phyloP scores from a whole-genome alignment of 768 basidiomycete genomes.

The Boletus sp. region DNA sequence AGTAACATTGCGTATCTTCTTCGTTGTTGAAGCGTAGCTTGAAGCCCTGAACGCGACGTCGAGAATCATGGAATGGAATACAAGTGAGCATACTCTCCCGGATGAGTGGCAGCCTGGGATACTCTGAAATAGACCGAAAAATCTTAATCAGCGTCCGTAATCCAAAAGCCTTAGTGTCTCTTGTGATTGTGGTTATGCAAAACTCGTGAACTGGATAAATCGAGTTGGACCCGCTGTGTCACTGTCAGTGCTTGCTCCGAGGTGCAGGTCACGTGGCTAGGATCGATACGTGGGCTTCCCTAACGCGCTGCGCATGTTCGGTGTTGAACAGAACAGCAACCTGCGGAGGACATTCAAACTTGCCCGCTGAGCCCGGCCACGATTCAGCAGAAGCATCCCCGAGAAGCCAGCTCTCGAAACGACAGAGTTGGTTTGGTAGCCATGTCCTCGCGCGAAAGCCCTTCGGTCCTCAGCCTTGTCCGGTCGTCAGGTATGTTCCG shows the following conservation, averaged over 20 bases:
- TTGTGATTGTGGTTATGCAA: not conserved
- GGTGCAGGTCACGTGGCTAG: constrained; percentile 12
- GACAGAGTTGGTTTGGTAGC: not conserved
- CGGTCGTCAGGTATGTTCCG: constrained; percentile 14
- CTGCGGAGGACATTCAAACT: not conserved
- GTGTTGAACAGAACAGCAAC: constrained; percentile 10
- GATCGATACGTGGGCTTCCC: constrained; percentile 1
- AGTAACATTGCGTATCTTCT: too few species aligned
- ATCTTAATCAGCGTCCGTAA: too few species aligned
- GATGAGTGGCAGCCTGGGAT: too few species aligned
- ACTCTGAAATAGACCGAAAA: too few species aligned
- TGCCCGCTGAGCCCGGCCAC: not conserved
- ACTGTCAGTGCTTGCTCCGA: not conserved
- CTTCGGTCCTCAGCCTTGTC: constrained; percentile 21
- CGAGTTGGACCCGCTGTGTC: too few species aligned
- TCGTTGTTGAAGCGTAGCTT: too few species aligned
- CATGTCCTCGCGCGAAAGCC: constrained; percentile 19
- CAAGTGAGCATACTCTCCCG: too few species aligned
- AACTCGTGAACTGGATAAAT: too few species aligned
- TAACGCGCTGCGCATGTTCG: not conserved
- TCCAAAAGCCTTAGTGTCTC: not conserved
- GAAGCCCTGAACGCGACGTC: too few species aligned
- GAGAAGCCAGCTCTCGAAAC: not conserved
- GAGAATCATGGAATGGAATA: too few species aligned
- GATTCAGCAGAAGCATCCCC: not conserved